Percentiles rank a stretch among this genome's conserved stretches.
Evolutionary conservation across 225 moss, liverwort and hornwort genomes (phyloP).

Genomic region (Ulota crispa): DNA sequence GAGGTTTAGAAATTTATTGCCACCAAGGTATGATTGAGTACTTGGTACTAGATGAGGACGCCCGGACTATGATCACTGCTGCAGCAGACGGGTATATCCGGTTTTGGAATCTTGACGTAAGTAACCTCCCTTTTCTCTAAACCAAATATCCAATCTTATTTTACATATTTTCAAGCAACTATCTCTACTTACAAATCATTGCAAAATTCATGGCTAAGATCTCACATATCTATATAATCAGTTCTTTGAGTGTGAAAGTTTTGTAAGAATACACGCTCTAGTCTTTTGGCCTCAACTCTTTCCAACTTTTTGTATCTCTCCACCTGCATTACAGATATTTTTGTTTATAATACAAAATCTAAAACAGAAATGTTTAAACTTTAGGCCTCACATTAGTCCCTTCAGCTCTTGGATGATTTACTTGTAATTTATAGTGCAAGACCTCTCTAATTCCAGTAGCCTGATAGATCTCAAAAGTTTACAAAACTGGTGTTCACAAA

Average conservation of each 20-base stretch:
- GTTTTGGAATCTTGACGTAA: slow-evolving; percentile 95
- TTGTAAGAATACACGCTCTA: background rate
- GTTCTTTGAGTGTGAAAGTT: background rate
- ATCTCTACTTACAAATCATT: background rate
- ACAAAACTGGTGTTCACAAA: no score
- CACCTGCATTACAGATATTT: no score
- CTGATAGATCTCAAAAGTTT: no score
- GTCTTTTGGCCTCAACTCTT: background rate
- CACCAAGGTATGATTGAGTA: slow-evolving; percentile 93
- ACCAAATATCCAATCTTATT: background rate
- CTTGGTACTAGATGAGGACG: slow-evolving; percentile 68
- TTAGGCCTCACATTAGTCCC: no score
- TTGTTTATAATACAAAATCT: no score
- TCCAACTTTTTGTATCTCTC: background rate
- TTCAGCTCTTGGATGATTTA: no score
- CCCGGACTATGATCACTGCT: slow-evolving; percentile 76
- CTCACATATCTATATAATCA: background rate
- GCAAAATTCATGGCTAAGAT: background rate
- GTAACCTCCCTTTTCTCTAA: background rate
- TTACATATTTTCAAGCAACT: background rate
- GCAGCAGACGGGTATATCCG: slow-evolving; percentile 89
- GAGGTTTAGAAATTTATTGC: slow-evolving; percentile 61
- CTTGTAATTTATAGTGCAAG: no score
- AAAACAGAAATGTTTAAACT: no score
- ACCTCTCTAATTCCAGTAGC: no score